Base-by-base conservation (phyloP, 805 yeast genomes). In the Wickerhamiella azymoides region DNA sequence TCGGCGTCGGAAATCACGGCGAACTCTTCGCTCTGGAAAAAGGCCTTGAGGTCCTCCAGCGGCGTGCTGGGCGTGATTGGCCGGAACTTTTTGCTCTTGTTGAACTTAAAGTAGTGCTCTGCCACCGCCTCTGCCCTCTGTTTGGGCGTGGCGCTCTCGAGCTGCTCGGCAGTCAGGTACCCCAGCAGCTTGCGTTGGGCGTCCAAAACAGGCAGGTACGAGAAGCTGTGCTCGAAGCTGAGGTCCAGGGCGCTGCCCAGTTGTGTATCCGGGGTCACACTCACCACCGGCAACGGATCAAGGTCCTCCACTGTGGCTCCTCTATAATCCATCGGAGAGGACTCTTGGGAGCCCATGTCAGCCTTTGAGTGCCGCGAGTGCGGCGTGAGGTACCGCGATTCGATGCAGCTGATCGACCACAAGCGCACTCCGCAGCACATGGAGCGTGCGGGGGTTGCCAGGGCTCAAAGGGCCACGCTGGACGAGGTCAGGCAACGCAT, bases 331-430 rank as follows among this genome's bases (percentile, higher is more conserved):
- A n/a, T n/a, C n/a, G n/a, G n/a, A n/a, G n/a, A n/a, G n/a, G n/a
- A n/a, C n/a, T n/a, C 39, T 16, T 45, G 24, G 47, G 49, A 40
- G 26, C 9, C 11, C 9, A 16, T 13, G 40, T 24, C 84, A 49
- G 96, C 96, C 18, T 89, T 89, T 62, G 73, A 73, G 54, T 92
- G 98, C 62, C 82, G 80, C 10, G 61, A 74, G 1, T 92, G 98
- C 62, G 75, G 80, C 51, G 61, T 84, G 48, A 79, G 89, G 2
- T 89, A 76, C 63, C 78, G 85, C 57, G 96, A 92, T 59, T 80
- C 82, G 47, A 64, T 85, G 53, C 81, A 85, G 50, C 77, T 78
- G 58, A 70, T 84, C 3, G 93, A 88, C 57, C 97, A 92, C 64
- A 66, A 84, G 57, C 85, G 84, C 57, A 76, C 85, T 32, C 77